Evolutionary conservation across 495 filamentous ascomycete species (phyloP).

Genomic region (Podospora sp.): DNA sequence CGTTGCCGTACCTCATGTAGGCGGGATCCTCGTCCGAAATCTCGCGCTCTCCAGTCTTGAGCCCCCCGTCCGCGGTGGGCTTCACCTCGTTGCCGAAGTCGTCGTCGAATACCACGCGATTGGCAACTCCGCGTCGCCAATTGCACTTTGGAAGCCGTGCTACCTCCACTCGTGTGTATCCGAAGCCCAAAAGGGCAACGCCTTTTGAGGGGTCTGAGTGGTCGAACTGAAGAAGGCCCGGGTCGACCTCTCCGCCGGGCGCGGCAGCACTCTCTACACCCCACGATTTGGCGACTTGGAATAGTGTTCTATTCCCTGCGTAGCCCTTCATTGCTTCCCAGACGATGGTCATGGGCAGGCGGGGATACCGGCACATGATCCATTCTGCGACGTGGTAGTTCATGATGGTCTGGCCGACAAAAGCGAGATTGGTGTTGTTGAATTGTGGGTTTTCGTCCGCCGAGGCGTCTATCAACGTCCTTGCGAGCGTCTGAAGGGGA

Average conservation of each 20-base stretch:
- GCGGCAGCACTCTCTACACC: conserved; percentile 81
- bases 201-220: conserved; percentile 59
- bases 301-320: conserved; percentile 69
- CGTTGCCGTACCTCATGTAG: conserved; percentile 33
- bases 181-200: conserved; percentile 46
- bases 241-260: conserved; percentile 89
- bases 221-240: conserved; percentile 81
- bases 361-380: conserved; percentile 83
- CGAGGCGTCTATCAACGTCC: conserved; percentile 80
- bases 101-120: conserved; percentile 74
- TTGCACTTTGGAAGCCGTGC: conserved; percentile 46
- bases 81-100: conserved; percentile 68
- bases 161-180: conserved; percentile 42
- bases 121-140: conserved; percentile 72
- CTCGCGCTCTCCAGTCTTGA: not conserved
- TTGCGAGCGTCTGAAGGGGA: conserved; percentile 82
- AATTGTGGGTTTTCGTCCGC: conserved; percentile 69
- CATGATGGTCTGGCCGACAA: conserved; percentile 79
- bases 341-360: conserved; percentile 79
- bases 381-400: conserved; percentile 85
- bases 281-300: conserved; percentile 76
- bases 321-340: conserved; percentile 84
- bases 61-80: conserved; percentile 10
- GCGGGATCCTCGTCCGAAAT: conserved; percentile 14
- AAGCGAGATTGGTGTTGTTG: conserved; percentile 67